A percentile compares a stretch with the other conserved stretches of the same genome.
These are phyloP conservation scores for Leptographium radiaticola DNA, from an alignment of 2,329 filamentous ascomycete genomes.

Conservation along the genomic window DNA sequence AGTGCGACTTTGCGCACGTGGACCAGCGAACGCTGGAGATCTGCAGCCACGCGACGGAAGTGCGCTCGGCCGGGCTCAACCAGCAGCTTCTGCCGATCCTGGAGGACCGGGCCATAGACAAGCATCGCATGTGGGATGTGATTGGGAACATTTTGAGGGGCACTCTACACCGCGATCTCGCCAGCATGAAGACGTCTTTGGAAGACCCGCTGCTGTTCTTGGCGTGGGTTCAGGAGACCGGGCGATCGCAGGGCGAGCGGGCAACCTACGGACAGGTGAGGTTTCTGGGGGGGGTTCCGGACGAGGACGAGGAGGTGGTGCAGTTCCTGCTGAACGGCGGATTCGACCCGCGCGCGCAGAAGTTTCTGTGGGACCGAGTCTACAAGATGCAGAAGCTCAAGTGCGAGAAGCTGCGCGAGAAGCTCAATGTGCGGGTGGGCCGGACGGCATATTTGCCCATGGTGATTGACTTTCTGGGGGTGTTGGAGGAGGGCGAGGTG, in stretches of 20 bases:
- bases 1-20: conserved; percentile 31
- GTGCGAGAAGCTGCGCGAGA: conserved; percentile 38
- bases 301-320: conserved; percentile 34
- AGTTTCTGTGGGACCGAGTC: conserved; percentile 34
- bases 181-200: conserved; percentile 37
- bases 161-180: conserved; percentile 38
- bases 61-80: conserved; percentile 45
- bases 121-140: conserved; percentile 26
- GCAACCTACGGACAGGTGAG: conserved; percentile 25
- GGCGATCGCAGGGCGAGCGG: conserved; percentile 21
- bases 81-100: conserved; percentile 57
- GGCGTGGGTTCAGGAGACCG: conserved; percentile 37
- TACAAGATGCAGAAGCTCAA: conserved; percentile 34
- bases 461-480: conserved; percentile 50
- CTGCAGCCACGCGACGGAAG: conserved; percentile 29
- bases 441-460: conserved; percentile 52
- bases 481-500: conserved; percentile 51
- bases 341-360: conserved; percentile 37
- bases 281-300: conserved; percentile 38
- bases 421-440: conserved; percentile 47
- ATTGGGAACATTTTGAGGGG: conserved; percentile 36
- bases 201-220: conserved; percentile 34
- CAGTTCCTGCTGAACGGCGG: conserved; percentile 44
- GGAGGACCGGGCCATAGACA: conserved; percentile 40
- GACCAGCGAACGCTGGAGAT: conserved; percentile 55